These are phyloP conservation scores for Pseudocohnilembus persalinus DNA, from an alignment of 169 alveolate genomes.

Conservation along the genomic window DNA sequence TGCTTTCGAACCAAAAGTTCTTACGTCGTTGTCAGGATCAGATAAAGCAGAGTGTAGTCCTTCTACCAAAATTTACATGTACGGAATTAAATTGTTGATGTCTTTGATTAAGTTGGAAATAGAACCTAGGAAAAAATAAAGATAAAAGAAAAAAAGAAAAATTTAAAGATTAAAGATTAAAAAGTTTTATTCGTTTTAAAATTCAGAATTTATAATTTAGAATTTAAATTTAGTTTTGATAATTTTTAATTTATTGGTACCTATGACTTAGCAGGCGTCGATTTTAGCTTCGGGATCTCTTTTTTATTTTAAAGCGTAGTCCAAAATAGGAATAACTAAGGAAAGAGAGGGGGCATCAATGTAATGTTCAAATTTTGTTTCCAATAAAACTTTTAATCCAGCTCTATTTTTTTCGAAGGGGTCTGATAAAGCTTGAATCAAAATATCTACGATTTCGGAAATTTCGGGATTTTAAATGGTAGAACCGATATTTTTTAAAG, in stretches of 20 bases:
- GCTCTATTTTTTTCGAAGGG: conserved; percentile 67
- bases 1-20: conserved; percentile 79
- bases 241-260: too few relatives aligned
- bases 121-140: too few relatives aligned
- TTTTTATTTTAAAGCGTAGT: conserved; percentile 72
- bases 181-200: too few relatives aligned
- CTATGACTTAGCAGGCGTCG: conserved; percentile 71
- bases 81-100: conserved; percentile 75
- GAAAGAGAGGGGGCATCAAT: conserved; percentile 85
- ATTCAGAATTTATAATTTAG: too few relatives aligned
- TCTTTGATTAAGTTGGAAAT: conserved; percentile 71
- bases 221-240: too few relatives aligned
- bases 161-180: too few relatives aligned
- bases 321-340: conserved; percentile 80
- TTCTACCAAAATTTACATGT: conserved; percentile 73
- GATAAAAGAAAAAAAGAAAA: too few relatives aligned
- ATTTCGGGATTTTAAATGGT: conserved; percentile 85
- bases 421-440: conserved; percentile 72
- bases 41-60: conserved; percentile 75
- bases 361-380: conserved; percentile 79
- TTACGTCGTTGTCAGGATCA: conserved; percentile 75
- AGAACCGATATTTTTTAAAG: conserved; percentile 76
- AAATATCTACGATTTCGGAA: conserved; percentile 64
- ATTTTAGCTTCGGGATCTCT: conserved; percentile 61
- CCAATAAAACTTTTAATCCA: conserved; percentile 70